These are phyloP conservation scores for Fraxinus latifolia DNA, from an alignment of 305 asterid genomes.

Conservation along the genomic window DNA sequence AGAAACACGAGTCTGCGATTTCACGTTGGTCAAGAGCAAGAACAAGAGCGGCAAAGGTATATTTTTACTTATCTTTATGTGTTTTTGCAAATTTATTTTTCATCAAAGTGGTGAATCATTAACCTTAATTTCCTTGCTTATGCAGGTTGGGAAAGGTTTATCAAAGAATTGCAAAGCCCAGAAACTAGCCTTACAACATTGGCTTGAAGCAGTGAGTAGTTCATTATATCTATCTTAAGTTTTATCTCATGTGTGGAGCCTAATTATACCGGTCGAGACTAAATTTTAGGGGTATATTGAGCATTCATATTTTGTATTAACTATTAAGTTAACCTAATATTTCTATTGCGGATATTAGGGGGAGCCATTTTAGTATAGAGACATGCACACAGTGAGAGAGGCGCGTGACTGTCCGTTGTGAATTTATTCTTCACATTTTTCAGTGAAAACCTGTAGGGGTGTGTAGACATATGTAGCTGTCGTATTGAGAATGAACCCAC, in stretches of 20 bases:
- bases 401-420: background rate
- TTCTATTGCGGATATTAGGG: background rate
- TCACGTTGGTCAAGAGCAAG: conserved; percentile 96
- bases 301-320: background rate
- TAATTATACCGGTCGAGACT: background rate
- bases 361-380: background rate
- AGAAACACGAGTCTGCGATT: conserved; percentile 78
- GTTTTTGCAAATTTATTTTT: background rate
- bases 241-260: background rate
- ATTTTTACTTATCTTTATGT: background rate
- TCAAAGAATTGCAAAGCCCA: conserved; percentile 86
- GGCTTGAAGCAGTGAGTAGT: conserved; percentile 97
- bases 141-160: conserved; percentile 90
- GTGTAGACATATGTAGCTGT: background rate
- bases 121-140: background rate
- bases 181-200: conserved; percentile 90
- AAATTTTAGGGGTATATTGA: background rate
- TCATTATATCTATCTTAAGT: background rate
- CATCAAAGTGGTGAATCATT: background rate
- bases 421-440: background rate
- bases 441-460: background rate
- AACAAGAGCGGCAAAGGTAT: conserved; percentile 90
- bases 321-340: background rate
- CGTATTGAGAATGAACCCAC: background rate
- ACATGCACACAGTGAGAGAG: background rate